Evolutionary conservation across 805 yeast species (phyloP).

Genomic region (Yarrowia sp.): DNA sequence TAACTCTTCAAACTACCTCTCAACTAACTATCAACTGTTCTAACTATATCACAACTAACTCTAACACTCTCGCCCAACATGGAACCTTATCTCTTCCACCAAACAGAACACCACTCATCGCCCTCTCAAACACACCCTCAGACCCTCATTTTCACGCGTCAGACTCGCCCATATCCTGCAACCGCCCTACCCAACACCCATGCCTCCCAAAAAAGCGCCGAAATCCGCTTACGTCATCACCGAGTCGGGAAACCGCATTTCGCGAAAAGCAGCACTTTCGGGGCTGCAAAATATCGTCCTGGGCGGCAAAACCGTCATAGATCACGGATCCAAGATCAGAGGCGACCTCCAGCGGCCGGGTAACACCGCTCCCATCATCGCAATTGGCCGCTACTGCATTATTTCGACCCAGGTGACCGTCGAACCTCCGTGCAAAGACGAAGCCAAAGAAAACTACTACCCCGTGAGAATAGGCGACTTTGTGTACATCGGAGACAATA

Average conservation of each 20-base stretch:
- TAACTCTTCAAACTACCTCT: too few relatives aligned
- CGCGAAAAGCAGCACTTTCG: slow-evolving; percentile 48
- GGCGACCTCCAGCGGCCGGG: slow-evolving; percentile 50
- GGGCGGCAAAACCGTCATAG: slow-evolving; percentile 51
- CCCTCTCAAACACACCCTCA: not conserved
- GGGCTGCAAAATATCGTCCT: slow-evolving; percentile 52
- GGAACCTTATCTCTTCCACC: not conserved
- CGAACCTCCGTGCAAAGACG: slow-evolving; percentile 26
- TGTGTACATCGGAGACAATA: slow-evolving; percentile 50
- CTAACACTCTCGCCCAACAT: not conserved
- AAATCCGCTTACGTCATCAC: slow-evolving; percentile 39
- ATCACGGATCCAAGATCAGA: slow-evolving; percentile 48
- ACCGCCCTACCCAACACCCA: too few relatives aligned
- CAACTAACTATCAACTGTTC: not conserved
- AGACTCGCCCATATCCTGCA: not conserved
- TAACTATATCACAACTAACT: not conserved
- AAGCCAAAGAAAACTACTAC: slow-evolving; percentile 42
- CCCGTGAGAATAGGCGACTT: slow-evolving; percentile 52
- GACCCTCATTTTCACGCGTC: not conserved
- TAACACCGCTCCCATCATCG: slow-evolving; percentile 47
- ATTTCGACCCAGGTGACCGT: slow-evolving; percentile 42
- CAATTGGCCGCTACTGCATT: slow-evolving; percentile 50
- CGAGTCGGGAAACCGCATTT: slow-evolving; percentile 50
- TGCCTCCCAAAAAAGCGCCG: slow-evolving; percentile 5
- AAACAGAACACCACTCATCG: not conserved